Base-by-base conservation (phyloP, 345 rosid species). In the Mallotus nudiflorus region DNA sequence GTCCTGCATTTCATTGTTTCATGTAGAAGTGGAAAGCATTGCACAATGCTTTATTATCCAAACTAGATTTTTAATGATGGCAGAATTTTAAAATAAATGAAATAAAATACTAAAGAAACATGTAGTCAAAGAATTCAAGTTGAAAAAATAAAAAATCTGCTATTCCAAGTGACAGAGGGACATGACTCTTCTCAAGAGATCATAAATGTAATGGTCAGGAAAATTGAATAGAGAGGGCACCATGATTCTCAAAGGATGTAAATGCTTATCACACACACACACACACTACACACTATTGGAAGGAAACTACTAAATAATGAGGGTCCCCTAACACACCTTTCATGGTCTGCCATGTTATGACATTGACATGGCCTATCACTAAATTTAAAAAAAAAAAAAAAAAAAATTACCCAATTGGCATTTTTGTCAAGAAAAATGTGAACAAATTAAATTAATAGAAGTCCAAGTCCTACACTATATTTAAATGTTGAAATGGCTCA, bases 161-260 rank as follows among this genome's bases (percentile, higher is more conserved):
- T 45, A 20, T 44, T 28, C 63, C 19, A 46, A 60, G 74, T 31
- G 54, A 42, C 67, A 62, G 35, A 62, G 33, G 45, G 49, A 54
- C 72, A 72, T 57, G 33, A 31, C 73, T 42, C 65, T 14, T 9
- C 44, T 50, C 27, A 64, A 59, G 59, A 61, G 27, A 33, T 62
- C 64, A 80, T 78, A 70, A 73, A 76, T 81, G 75, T 13, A 33
- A 44, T 45, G 66, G 20, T 24, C 52, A 11, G 59, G 65, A 22
- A 78, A n/a, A 70, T 24, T 62, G 68, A 83, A 86, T 80, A 51
- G 49, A 73, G 81, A 68, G 65, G 65, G 84, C 70, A 76, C 66
- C 61, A 66, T 22, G 5, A 33, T 22, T 48, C 16, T 25, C 33
- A 54, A 57, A 16, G 53, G 53, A n/a, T 19, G 22, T n/a, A 49